phyloP scores from a whole-genome alignment of 129 eudicot genomes.

The Daucus carota region DNA sequence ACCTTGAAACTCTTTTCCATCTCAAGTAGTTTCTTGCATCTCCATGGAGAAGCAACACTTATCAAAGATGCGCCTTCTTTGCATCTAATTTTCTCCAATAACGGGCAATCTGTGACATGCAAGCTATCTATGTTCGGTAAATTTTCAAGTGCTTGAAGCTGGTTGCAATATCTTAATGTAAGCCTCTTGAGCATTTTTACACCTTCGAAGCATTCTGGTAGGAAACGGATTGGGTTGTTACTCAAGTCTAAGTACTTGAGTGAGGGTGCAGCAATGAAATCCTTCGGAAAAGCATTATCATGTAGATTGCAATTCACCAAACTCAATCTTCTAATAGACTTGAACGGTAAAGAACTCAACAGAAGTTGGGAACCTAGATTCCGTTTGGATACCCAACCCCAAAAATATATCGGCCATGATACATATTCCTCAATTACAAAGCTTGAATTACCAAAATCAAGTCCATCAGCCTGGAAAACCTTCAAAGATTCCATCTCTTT shows the following conservation, averaged over 20 bases:
- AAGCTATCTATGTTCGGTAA: too few species aligned
- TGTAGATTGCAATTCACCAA: not conserved
- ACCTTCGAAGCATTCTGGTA: constrained; percentile 6
- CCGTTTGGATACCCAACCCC: not conserved
- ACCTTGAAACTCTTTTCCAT: too few species aligned
- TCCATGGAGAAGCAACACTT: too few species aligned
- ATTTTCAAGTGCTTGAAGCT: not conserved
- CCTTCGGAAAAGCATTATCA: not conserved
- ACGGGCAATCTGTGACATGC: too few species aligned
- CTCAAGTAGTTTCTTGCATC: too few species aligned
- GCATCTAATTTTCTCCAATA: too few species aligned
- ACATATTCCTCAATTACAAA: not conserved
- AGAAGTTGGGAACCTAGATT: not conserved
- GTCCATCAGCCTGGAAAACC: too few species aligned
- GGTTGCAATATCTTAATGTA: not conserved
- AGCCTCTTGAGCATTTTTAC: not conserved
- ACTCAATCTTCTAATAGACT: not conserved
- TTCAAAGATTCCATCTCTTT: too few species aligned
- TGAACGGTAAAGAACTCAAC: not conserved
- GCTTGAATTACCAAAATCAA: too few species aligned
- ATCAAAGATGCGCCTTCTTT: too few species aligned
- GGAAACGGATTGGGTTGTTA: not conserved
- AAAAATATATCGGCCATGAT: not conserved
- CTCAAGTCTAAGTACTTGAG: not conserved
- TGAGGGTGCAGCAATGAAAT: not conserved